Evolutionary conservation across 2,329 filamentous ascomycete genomes (phyloP), one percentile per base, ranked within the genome.

Genomic region (Beauveria scarabaeidicola): DNA sequence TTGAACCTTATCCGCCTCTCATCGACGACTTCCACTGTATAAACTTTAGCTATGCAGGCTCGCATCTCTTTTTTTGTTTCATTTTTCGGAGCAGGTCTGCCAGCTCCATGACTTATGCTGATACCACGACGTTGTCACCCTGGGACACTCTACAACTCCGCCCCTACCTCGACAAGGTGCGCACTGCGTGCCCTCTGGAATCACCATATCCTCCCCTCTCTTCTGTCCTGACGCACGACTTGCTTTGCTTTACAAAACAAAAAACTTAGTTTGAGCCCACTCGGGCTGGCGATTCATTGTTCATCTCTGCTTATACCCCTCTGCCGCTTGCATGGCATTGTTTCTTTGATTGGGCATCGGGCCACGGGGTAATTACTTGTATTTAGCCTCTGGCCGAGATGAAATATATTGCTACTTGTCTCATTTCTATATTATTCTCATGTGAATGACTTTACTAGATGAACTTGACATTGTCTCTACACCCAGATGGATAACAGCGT

Each of bases 1-100:
- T 63, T 63, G 64, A 65, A 66, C 62, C 63, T 52, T 29, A 44
- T n/a, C 43, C 56, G 47, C 51, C 38, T 32, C 59, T 44, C 11
- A 58, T 52, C 38, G 56, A 58, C 56, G 50, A 36, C 44, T 55
- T 47, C 19, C 44, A 43, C 58, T 61, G 59, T 61, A 61, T 57
- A 61, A 61, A 51, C 46, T 52, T 56, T 40, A 43, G 43, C 46
- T 56, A 43, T 52, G 46, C 59, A 38, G 53, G 52, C 52, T 41
- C 44, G 48, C 57, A 40, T 59, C 29, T 48, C 46, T 38, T 47
- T 60, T 36, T 59, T 52, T 52, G 38, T 36, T 50, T 60, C 52
- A 27, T 58, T 58, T 46, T 52, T 19, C 21, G 55, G 60, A 61
- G 60, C 55, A 46, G 41, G 25, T 58, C n/a, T 17, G 23, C 48